Evolutionary conservation across 2,329 filamentous ascomycete species (phyloP), one percentile per base, ranked within the genome.

Genomic region (Fusarium sp.): DNA sequence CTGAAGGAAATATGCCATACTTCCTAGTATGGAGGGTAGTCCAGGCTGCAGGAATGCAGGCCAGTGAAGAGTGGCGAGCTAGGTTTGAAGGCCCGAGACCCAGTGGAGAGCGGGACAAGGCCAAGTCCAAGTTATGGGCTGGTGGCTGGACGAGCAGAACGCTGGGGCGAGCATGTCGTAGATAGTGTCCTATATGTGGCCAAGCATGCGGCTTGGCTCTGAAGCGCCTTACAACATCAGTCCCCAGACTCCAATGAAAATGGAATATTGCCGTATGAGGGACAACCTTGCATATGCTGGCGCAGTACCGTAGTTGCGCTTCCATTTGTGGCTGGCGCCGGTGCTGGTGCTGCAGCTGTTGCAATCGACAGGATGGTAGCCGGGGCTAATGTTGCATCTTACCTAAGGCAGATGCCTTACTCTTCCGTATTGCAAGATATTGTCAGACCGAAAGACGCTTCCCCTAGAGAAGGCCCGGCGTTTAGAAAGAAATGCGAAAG

Each of bases 1-100:
- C 22, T n/a, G 2, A 5, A 15, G 20, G 12, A 7, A 14, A 12
- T 14, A 41, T 22, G 12, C 38, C 8, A n/a, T 41, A 13, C 13
- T 41, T 14, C 20, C 39, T 14, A 7, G 17, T 38, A 18, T 38
- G 3, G 17, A 38, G 2, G 22, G 39, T 42, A 8, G 13, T 15
- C 39, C 22, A n/a, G n/a, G n/a, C n/a, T 3, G 7, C 10, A 14
- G 13, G n/a, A 18, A 7, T 7, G 11, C 0, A 9, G 15, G 11
- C 42, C 17, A 8, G n/a, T 26, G 2, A 12, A 44, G 6, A 35
- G 42, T 13, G n/a, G n/a, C n/a, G 11, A 26, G n/a, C 17, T 13
- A 17, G 12, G 4, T 26, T 26, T 12, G n/a, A 14, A 18, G n/a
- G 17, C n/a, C 24, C 7, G 42, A 44, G 42, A 26, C 17, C 39